phyloP scores from a whole-genome alignment of 108 stramenopile genomes.

The Discostella stelligeroides region DNA sequence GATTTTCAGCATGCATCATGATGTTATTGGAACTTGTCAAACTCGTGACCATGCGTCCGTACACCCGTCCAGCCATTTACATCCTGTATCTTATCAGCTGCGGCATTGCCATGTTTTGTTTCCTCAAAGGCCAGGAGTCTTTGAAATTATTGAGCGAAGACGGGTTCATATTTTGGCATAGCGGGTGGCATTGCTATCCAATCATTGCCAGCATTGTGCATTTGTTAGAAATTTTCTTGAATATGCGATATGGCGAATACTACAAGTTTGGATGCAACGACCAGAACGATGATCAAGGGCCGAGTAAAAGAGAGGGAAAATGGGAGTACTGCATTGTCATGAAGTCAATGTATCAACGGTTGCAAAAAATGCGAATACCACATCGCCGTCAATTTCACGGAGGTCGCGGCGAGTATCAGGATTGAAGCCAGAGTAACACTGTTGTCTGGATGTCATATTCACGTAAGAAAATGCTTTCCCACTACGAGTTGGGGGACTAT shows the following conservation, averaged over 20 bases:
- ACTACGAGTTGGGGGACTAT: too few species aligned
- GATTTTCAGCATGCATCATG: constrained; percentile 33
- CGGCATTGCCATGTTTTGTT: constrained; percentile 29
- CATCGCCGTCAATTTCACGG: background rate
- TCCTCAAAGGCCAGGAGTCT: constrained; percentile 41
- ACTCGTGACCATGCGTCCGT: constrained; percentile 33
- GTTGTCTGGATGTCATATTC: too few species aligned
- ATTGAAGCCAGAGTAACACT: background rate
- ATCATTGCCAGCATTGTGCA: constrained; percentile 20
- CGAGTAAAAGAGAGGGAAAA: too few species aligned
- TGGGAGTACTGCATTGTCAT: background rate
- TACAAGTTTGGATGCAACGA: constrained; percentile 14
- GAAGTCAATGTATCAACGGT: too few species aligned
- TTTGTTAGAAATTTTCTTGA: constrained; percentile 27
- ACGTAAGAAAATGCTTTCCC: too few species aligned
- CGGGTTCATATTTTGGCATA: constrained; percentile 54
- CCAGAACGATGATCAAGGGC: too few species aligned
- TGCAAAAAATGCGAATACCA: background rate
- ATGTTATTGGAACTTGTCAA: constrained; percentile 43
- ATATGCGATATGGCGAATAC: constrained; percentile 32
- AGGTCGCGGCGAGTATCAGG: constrained; percentile 2
- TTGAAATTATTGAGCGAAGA: constrained; percentile 29
- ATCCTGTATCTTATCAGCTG: constrained; percentile 14
- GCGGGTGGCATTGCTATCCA: constrained; percentile 51
- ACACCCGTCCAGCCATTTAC: constrained; percentile 45